Evolutionary conservation across 202 grass and related monocot genomes (phyloP), one percentile per base, ranked within the genome.

Genomic region (Sporobolus alterniflorus): DNA sequence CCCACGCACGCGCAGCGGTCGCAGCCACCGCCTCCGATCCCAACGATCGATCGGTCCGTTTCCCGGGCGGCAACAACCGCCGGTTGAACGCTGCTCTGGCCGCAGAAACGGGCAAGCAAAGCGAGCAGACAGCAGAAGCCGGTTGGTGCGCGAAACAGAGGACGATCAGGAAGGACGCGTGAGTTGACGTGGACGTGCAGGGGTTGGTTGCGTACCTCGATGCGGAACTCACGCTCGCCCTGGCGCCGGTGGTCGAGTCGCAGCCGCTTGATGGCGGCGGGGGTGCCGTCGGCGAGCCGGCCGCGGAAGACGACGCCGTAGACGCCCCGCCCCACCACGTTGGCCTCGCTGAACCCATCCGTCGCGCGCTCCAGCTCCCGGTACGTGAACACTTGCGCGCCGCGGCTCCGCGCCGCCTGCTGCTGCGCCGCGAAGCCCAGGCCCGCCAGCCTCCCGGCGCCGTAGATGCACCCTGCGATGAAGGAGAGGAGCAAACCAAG

Each of bases 311-410:
- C 96, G 5, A 47, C 76, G 29, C 91, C 93, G 67, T 52, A 88
- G 1, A 77, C 87, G 12, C 96, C 91, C 11, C 74, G 85, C 0
- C 96, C 91, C 43, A 99, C 77, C 77, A 92, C 93, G 88, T 96
- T 94, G 80, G 55, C 65, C 81, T 96, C 91, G 52, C 84, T 92
- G 85, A 99, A 99, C 22, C 93, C 87, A 32, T 94, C 83, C 29
- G 96, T 99, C 21, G 96, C 93, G 84, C 85, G 46, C 82, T 99
- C 96, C 30, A 99, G 89, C 83, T 96, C 96, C 74, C 89, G 87
- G 74, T 96, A 99, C 68, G 96, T 99, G 83, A 99, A 99, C 66
- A 99, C 96, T 81, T 99, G 96, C 51, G 88, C 89, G 5, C 89
- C 87, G 6, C 74, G 83, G 26, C 76, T 81, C 86, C 85, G 87